Evolutionary conservation across 2,329 filamentous ascomycete genomes (phyloP), one percentile per base, ranked within the genome.

Genomic region (Macrophomina tecta): DNA sequence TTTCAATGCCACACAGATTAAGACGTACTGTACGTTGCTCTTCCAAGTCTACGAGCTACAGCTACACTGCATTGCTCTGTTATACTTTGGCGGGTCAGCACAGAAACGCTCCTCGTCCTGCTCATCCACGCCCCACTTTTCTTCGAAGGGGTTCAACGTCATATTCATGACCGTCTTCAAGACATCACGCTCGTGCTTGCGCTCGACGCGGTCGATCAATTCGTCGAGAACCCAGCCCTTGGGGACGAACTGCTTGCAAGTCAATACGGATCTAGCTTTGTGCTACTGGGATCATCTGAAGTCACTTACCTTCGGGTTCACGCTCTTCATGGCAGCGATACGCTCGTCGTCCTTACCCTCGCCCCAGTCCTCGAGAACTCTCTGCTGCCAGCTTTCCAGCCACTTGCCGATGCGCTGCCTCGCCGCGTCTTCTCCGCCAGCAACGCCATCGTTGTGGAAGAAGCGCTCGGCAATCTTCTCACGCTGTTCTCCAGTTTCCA

Each of bases 141-240:
- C 94, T 67, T 92, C 85, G 73, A 97, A 99, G 0, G 95, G 95
- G 73, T 92, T 84, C 48, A 94, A 81, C 2, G 89, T 87, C 89
- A 98, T 91, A 52, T 92, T 87, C 90, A 97, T 92, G 30, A 95
- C 84, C 36, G 90, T 85, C 12, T 87, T 83, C 52, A 99, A 78
- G 42, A 98, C 89, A 65, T 92, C 89, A 65, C 92, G 85, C 74
- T 99, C 94, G 2, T 89, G 88, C 62, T 90, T 88, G 76, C 92
- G 92, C 78, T 98, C 93, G 0, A 98, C 94, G 9, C 92, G 87
- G 53, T 91, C 87, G 71, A 99, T 98, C 14, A 99, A 78, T 78
- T 99, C 95, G 76, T 98, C 94, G 23, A 99, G 83, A 62, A 99
- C 87, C 94, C 94, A 99, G 18, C 91, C 90, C 55, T 93, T 87